Percentiles rank a stretch among this genome's conserved stretches.
phyloP scores from a whole-genome alignment of 164 flowering plant genomes.

The Annona squamosa region DNA sequence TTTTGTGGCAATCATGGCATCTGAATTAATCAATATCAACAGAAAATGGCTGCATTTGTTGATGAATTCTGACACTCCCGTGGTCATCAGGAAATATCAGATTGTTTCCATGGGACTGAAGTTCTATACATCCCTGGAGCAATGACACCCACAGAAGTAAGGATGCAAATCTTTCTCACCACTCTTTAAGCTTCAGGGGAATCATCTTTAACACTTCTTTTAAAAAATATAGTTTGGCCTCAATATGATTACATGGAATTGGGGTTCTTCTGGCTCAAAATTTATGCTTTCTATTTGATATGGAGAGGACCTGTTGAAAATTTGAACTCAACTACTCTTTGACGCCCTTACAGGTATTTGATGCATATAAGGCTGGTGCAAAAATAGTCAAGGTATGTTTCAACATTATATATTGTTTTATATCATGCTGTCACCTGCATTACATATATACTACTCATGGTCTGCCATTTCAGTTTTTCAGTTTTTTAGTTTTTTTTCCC shows the following conservation, averaged over 20 bases:
- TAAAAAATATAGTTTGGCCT: not conserved
- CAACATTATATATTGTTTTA: not conserved
- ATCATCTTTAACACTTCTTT: not conserved
- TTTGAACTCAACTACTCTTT: not conserved
- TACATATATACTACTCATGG: not conserved
- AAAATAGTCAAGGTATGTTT: conserved; percentile 24
- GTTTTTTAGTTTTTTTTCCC: not conserved
- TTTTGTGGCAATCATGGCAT: no score
- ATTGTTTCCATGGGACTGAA: conserved; percentile 27
- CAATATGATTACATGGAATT: not conserved
- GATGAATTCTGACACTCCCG: not conserved
- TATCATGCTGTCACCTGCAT: not conserved
- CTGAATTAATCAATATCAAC: no score
- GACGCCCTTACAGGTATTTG: conserved; percentile 14
- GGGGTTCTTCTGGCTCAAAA: not conserved
- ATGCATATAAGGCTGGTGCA: conserved; percentile 23
- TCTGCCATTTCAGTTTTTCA: not conserved
- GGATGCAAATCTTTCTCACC: not conserved
- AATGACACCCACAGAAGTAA: conserved; percentile 87
- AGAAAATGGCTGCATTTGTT: not conserved
- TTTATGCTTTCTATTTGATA: no score
- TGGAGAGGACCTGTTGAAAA: no score
- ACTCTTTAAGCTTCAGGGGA: not conserved
- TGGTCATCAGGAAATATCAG: conserved; percentile 43
- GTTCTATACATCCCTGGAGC: conserved; percentile 78